Base-by-base conservation (phyloP, 441 rosid species). In the Adansonia madagascariensis region DNA sequence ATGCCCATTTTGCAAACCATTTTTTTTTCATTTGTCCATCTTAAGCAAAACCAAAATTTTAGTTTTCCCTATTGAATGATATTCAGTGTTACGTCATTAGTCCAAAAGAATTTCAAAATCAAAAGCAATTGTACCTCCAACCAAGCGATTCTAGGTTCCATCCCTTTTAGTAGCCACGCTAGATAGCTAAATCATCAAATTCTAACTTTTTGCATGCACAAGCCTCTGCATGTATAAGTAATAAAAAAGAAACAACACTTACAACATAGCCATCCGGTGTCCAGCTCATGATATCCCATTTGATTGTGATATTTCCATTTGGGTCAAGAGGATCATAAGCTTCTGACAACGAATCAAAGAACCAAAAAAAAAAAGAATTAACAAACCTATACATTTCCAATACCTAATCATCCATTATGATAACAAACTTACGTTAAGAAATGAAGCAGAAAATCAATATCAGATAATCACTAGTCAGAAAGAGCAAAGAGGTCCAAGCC, bases 251-350 rank as follows among this genome's bases (percentile, higher is more conserved):
- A 43, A 24, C 3, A 53, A 52, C 50, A 85, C 91, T 89, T 80
- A 92, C 97, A 61, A 85, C 84, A 79, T 95, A 95, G 77, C 99
- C 99, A 87, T 92, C 98, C 71, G 93, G 59, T 71, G 89, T 87
- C 98, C 97, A 95, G 87, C 77, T 88, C 74, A 83, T 85, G 57
- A 95, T 67, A 76, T 95, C 99, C 98, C 97, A 95, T 84, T 87
- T 95, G 78, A 93, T 88, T 44, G 98, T 93, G 86, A 95, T 91
- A 80, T 95, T 93, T 73, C 96, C 98, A 78, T 57, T 85, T 65
- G 98, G 98, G 80, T 93, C 98, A 78, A 95, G 91, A 35, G 95
- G 83, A 86, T 93, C 99, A 82, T 92, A 93, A 46, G 94, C 94
- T 80, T 88, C 96, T 91, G 91, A 43, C 18, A 10, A 71, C 1